These are phyloP conservation scores for Juncus effusus DNA, from an alignment of 176 grass and related monocot species.

Conservation along the genomic window DNA sequence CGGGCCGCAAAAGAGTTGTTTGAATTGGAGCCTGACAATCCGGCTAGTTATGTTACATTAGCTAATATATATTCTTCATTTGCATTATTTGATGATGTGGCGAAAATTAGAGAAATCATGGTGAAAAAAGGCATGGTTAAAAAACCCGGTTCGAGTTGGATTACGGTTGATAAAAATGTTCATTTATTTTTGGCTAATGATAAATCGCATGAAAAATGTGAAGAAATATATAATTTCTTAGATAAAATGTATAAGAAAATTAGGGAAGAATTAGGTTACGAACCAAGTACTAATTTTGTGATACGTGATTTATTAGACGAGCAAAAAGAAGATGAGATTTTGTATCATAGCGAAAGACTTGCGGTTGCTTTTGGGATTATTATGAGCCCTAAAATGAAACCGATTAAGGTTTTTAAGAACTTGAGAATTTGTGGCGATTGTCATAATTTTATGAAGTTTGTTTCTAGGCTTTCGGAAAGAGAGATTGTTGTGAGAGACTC, in stretches of 20 bases:
- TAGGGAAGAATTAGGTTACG: slow-evolving; percentile 55
- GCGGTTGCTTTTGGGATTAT: slow-evolving; percentile 78
- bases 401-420: slow-evolving; percentile 40
- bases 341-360: slow-evolving; percentile 63
- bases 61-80: slow-evolving; percentile 63
- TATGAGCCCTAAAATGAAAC: slow-evolving; percentile 29
- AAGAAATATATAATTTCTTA: slow-evolving; percentile 43
- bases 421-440: slow-evolving; percentile 64
- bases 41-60: slow-evolving; percentile 70
- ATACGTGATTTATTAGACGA: slow-evolving; percentile 70
- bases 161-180: slow-evolving; percentile 27
- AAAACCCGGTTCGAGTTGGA: slow-evolving; percentile 63
- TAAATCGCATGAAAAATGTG: slow-evolving; percentile 48
- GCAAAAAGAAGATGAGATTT: slow-evolving; percentile 64
- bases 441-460: slow-evolving; percentile 61
- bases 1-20: slow-evolving; percentile 59
- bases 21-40: slow-evolving; percentile 78
- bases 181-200: slow-evolving; percentile 65
- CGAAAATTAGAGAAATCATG: slow-evolving; percentile 60
- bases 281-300: slow-evolving; percentile 50
- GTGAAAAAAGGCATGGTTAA: slow-evolving; percentile 47
- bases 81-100: slow-evolving; percentile 55
- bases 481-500: slow-evolving; percentile 77
- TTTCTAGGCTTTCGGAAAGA: slow-evolving; percentile 61
- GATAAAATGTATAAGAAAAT: slow-evolving; percentile 42